Evolutionary conservation across 805 yeast genomes (phyloP).

Genomic region (Candida namnaoensis): DNA sequence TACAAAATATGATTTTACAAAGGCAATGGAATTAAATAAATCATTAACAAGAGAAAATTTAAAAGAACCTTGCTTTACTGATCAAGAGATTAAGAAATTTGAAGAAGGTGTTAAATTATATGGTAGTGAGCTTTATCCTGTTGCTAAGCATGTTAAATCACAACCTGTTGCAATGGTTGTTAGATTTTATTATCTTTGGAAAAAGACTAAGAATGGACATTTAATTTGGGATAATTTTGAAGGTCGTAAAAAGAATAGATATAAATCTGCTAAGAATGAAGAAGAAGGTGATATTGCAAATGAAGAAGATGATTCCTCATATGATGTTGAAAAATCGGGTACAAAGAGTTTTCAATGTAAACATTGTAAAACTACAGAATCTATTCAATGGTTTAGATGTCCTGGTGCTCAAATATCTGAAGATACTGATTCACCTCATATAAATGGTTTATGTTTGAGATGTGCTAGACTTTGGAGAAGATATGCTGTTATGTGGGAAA

Average conservation of each 20-base stretch:
- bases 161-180: conserved; percentile 76
- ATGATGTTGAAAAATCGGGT: conserved; percentile 43
- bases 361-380: conserved; percentile 52
- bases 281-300: conserved; percentile 8
- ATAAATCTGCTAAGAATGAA: conserved; percentile 13
- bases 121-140: conserved; percentile 77
- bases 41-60: conserved; percentile 47
- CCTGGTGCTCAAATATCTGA: conserved; percentile 45
- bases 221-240: conserved; percentile 75
- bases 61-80: conserved; percentile 68
- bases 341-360: conserved; percentile 51
- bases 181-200: conserved; percentile 86
- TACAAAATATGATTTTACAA: conserved; percentile 36
- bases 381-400: conserved; percentile 61
- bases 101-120: conserved; percentile 64
- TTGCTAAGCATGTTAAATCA: conserved; percentile 59
- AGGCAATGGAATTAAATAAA: conserved; percentile 38
- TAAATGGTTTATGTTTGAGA: conserved; percentile 66
- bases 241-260: conserved; percentile 61
- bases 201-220: conserved; percentile 71
- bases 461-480: conserved; percentile 91
- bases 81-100: conserved; percentile 56
- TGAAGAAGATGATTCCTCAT: conserved; percentile 63
- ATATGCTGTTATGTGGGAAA: conserved; percentile 83
- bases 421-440: conserved; percentile 12